phyloP scores from a whole-genome alignment of 495 filamentous ascomycete genomes.

The Aspergillus baeticus region DNA sequence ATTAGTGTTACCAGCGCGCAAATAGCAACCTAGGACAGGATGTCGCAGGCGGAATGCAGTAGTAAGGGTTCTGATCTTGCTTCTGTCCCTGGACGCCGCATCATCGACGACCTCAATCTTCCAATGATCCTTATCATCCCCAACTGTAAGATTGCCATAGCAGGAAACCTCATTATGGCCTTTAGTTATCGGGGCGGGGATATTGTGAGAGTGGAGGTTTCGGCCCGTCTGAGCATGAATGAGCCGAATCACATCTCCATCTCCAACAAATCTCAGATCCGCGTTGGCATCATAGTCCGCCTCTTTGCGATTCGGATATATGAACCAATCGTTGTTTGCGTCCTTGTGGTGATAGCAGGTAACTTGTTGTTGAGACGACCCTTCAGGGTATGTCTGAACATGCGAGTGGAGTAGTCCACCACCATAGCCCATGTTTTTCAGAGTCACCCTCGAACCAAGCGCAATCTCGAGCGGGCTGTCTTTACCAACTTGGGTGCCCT shows the following conservation, averaged over 20 bases:
- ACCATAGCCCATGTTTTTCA: conserved; percentile 99
- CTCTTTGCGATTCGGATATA: conserved; percentile 84
- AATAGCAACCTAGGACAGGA: conserved; percentile 81
- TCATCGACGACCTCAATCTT: conserved; percentile 87
- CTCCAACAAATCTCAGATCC: conserved; percentile 68
- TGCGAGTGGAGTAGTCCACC: conserved; percentile 97
- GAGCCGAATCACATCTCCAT: conserved; percentile 78
- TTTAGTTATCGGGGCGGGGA: conserved; percentile 87
- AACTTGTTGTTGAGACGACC: conserved; percentile 91
- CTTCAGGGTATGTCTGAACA: conserved; percentile 94
- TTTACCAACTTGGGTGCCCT: conserved; percentile 87
- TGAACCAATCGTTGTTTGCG: conserved; percentile 99
- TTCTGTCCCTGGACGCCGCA: conserved; percentile 79
- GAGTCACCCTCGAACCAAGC: conserved; percentile 81
- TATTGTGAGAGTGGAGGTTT: conserved; percentile 90
- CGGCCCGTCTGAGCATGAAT: conserved; percentile 95
- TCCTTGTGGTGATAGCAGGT: conserved; percentile 99
- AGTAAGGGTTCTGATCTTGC: conserved; percentile 86
- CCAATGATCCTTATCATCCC: conserved; percentile 99
- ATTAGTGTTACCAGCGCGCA: conserved; percentile 94
- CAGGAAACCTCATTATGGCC: conserved; percentile 87
- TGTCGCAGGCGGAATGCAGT: conserved; percentile 91
- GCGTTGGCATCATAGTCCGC: conserved; percentile 69
- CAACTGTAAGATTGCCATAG: conserved; percentile 95
- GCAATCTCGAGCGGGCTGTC: conserved; percentile 92